Percentiles rank a stretch among this genome's conserved stretches.
Conservation (phyloP, 352 stramenopile genomes). For the Globisporangium rhizosaccharum region DNA sequence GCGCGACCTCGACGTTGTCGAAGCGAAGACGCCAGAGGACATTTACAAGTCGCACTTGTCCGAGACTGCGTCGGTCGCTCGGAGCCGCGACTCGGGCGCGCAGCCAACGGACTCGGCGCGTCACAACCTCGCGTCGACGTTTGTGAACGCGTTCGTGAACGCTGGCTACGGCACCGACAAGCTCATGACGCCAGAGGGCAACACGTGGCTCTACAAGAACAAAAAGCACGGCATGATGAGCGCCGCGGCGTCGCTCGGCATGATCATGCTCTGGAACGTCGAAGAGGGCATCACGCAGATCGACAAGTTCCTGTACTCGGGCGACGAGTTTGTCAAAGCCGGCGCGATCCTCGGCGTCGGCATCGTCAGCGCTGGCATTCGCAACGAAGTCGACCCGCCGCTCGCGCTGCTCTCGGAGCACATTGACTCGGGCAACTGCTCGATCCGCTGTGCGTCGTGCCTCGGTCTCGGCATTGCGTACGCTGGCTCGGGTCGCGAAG, state of each 20-base stretch:
- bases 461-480: conserved; percentile 98
- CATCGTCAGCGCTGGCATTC: conserved; percentile 90
- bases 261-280: conserved; percentile 99
- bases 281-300: conserved; percentile 99
- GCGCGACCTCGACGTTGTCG: conserved; percentile 96
- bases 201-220: conserved; percentile 99
- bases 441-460: conserved; percentile 92
- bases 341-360: conserved; percentile 97
- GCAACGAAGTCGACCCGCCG: conserved; percentile 97
- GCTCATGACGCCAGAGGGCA: conserved; percentile 90
- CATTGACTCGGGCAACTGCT: conserved; percentile 92
- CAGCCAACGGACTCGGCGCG: conserved; percentile 94
- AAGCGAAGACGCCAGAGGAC: conserved; percentile 96
- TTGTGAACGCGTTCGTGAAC: conserved; percentile 99
- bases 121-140: conserved; percentile 98
- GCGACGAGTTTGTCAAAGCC: conserved; percentile 97
- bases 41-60: conserved; percentile 99
- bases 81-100: conserved; percentile 55
- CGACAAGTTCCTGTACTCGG: conserved; percentile 99
- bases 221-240: conserved; percentile 99
- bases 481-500: conserved; percentile 93
- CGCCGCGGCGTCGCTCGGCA: conserved; percentile 95
- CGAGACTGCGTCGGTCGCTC: conserved; percentile 88
- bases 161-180: conserved; percentile 97
- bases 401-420: conserved; percentile 97